phyloP scores from a whole-genome alignment of 2,329 filamentous ascomycete genomes.

The Venturia carpophila region DNA sequence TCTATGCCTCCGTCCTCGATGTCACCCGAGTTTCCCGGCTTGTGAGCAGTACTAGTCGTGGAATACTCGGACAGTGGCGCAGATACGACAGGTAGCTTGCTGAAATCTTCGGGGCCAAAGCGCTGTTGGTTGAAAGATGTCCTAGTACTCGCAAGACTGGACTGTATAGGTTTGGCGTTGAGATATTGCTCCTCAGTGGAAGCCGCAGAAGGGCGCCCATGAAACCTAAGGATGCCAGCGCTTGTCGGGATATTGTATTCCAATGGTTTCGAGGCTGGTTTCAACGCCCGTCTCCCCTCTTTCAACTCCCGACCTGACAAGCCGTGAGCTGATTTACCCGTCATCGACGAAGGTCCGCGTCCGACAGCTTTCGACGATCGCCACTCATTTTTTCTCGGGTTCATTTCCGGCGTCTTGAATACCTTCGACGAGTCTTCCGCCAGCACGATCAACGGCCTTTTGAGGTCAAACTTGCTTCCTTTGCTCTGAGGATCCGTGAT shows the following conservation, averaged over 20 bases:
- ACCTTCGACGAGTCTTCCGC: too few species aligned
- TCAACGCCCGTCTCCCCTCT: background rate
- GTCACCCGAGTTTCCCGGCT: background rate
- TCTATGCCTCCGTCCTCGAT: background rate
- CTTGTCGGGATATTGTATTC: background rate
- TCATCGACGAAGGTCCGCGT: background rate
- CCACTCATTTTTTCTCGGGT: too few species aligned
- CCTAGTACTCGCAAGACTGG: background rate
- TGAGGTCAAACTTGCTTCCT: too few species aligned
- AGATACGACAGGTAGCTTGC: background rate
- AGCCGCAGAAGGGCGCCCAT: background rate
- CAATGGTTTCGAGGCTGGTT: background rate
- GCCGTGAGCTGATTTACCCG: background rate
- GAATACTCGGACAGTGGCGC: background rate
- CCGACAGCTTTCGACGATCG: too few species aligned
- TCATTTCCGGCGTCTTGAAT: too few species aligned
- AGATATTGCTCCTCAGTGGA: background rate
- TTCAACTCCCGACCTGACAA: background rate
- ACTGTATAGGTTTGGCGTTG: background rate
- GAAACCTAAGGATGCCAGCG: background rate
- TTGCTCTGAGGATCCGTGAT: too few species aligned
- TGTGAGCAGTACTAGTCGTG: background rate
- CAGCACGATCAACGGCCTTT: too few species aligned
- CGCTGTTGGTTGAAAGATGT: background rate
- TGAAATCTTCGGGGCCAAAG: background rate